These are phyloP conservation scores for Fusarium sp. DNA, from an alignment of 2,329 filamentous ascomycete genomes.

Conservation along the genomic window DNA sequence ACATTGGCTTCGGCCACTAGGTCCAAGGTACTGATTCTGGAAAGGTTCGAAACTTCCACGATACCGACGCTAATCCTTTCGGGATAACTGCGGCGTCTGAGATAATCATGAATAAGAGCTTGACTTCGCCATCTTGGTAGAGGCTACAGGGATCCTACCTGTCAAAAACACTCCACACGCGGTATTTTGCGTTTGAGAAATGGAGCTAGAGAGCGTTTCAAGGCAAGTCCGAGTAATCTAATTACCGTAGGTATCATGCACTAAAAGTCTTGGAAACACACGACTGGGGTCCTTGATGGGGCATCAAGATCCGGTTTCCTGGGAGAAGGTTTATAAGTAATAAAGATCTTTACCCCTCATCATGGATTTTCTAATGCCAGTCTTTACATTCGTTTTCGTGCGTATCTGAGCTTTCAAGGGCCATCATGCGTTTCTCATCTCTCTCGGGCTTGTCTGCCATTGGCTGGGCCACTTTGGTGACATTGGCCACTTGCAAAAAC, in stretches of 20 bases:
- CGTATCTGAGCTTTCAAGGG: background rate
- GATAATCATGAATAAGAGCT: conserved; percentile 7
- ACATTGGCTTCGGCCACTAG: background rate
- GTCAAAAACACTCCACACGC: background rate
- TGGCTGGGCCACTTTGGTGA: background rate
- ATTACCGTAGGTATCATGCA: background rate
- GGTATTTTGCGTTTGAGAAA: background rate
- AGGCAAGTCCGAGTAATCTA: background rate
- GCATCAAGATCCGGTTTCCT: background rate
- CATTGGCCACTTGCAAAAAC: background rate
- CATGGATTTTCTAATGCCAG: background rate
- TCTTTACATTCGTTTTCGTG: background rate
- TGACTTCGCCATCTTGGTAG: background rate
- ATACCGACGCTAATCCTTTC: background rate
- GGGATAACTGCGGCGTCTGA: background rate
- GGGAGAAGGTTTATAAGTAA: background rate
- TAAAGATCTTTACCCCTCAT: too few species aligned
- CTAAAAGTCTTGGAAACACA: background rate
- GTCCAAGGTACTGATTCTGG: background rate
- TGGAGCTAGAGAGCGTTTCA: background rate
- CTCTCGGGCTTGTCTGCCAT: conserved; percentile 3
- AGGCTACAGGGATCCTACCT: background rate
- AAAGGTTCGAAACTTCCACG: background rate
- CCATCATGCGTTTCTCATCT: conserved; percentile 19
- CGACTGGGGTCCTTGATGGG: background rate